phyloP scores from a whole-genome alignment of 1,139 yeast species.

The Suzukiozyma palmioleophila region DNA sequence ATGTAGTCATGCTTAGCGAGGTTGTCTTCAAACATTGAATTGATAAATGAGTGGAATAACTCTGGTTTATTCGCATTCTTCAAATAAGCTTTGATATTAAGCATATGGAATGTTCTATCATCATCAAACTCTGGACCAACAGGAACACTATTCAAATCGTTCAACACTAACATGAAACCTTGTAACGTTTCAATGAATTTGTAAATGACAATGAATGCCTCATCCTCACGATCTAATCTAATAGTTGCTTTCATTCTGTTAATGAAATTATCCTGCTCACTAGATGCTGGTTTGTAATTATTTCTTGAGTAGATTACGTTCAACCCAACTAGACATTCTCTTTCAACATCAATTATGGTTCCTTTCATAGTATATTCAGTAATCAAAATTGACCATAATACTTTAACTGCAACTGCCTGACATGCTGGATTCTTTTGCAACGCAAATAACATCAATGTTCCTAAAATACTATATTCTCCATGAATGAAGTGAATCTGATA shows the following conservation, averaged over 20 bases:
- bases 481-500: constrained; percentile 67
- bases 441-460: constrained; percentile 63
- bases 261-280: constrained; percentile 54
- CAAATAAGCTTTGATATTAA: constrained; percentile 73
- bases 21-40: constrained; percentile 68
- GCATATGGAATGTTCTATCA: constrained; percentile 76
- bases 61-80: constrained; percentile 80
- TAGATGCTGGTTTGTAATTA: constrained; percentile 51
- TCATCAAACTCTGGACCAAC: constrained; percentile 81
- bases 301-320: constrained; percentile 60
- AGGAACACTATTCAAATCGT: constrained; percentile 72
- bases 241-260: constrained; percentile 48
- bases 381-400: constrained; percentile 69
- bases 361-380: constrained; percentile 63
- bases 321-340: constrained; percentile 57
- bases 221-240: constrained; percentile 63
- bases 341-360: constrained; percentile 56
- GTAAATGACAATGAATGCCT: constrained; percentile 50
- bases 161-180: constrained; percentile 61
- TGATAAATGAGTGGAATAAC: constrained; percentile 70
- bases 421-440: constrained; percentile 64
- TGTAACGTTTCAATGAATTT: constrained; percentile 53
- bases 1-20: constrained; percentile 58
- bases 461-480: constrained; percentile 51
- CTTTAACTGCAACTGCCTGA: constrained; percentile 60